Evolutionary conservation across 805 yeast species (phyloP).

Genomic region (Suhomyces xylopsoci): DNA sequence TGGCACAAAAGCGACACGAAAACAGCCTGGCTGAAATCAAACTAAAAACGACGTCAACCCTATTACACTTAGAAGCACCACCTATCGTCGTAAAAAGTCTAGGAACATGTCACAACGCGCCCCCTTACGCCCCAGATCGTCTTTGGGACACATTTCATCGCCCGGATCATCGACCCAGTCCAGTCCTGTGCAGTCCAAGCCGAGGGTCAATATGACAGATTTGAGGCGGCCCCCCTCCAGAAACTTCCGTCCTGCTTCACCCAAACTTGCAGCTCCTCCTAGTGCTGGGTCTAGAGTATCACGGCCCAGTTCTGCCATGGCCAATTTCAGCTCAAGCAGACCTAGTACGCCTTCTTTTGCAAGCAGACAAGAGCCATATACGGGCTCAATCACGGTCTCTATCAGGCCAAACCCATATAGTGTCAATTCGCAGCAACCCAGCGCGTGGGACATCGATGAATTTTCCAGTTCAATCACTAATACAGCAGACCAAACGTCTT

Average conservation of each 20-base stretch:
- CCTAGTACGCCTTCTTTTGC: constrained; percentile 37
- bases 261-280: constrained; percentile 14
- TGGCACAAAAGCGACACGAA: constrained; percentile 1
- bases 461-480: constrained; percentile 39
- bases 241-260: constrained; percentile 29
- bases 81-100: too few species aligned
- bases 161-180: not conserved
- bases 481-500: constrained; percentile 55
- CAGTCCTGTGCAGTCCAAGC: constrained; percentile 1
- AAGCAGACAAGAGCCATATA: constrained; percentile 42
- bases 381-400: constrained; percentile 73
- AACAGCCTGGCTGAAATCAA: not conserved
- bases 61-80: not conserved
- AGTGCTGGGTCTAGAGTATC: constrained; percentile 14
- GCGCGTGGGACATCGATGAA: constrained; percentile 48
- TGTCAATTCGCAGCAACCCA: constrained; percentile 28
- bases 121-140: constrained; percentile 27
- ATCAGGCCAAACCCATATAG: constrained; percentile 70
- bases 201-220: constrained; percentile 16
- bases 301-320: constrained; percentile 36
- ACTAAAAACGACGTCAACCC: not conserved
- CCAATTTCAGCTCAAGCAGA: constrained; percentile 22
- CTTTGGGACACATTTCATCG: constrained; percentile 15
- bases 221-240: constrained; percentile 31
- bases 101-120: constrained; percentile 18